Percentiles rank a stretch among this genome's conserved stretches.
These are phyloP conservation scores for Chamaecyparis obtusa DNA, from an alignment of 75 land plant species.

Conservation along the genomic window DNA sequence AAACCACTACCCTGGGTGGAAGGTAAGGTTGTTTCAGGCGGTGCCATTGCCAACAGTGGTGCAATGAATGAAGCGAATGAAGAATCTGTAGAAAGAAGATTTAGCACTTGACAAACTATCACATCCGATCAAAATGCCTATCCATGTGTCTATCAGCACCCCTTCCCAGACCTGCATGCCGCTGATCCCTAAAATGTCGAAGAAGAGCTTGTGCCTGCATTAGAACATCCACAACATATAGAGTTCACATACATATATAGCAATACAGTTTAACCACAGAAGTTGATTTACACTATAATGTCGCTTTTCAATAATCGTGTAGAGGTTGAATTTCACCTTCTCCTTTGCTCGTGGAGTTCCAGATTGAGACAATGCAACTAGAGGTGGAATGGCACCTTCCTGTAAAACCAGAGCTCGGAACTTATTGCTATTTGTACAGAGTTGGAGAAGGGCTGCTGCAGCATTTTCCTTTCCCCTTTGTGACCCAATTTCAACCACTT, in stretches of 20 bases:
- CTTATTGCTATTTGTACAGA: constrained; percentile 65
- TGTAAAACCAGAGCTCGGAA: constrained; percentile 75
- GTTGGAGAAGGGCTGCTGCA: constrained; percentile 83
- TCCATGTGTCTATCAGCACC: constrained; percentile 17
- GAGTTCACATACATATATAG: background rate
- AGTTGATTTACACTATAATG: background rate
- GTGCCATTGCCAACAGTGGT: background rate
- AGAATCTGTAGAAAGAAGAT: background rate
- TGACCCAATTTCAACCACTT: constrained; percentile 90
- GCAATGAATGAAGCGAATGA: background rate
- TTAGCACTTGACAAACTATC: background rate
- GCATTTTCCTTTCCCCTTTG: constrained; percentile 92
- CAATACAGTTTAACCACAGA: background rate
- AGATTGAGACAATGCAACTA: constrained; percentile 80
- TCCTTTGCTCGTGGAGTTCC: constrained; percentile 92
- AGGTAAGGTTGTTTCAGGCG: background rate
- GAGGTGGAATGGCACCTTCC: constrained; percentile 92
- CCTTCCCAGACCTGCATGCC: constrained; percentile 71
- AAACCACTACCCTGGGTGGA: background rate
- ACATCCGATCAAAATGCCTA: constrained; percentile 11
- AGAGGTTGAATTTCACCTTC: constrained; percentile 45
- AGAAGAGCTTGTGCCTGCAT: constrained; percentile 80
- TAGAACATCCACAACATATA: background rate
- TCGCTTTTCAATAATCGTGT: background rate
- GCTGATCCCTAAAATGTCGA: constrained; percentile 82